phyloP scores from a whole-genome alignment of 805 yeast species.

The Candida michaelii region DNA sequence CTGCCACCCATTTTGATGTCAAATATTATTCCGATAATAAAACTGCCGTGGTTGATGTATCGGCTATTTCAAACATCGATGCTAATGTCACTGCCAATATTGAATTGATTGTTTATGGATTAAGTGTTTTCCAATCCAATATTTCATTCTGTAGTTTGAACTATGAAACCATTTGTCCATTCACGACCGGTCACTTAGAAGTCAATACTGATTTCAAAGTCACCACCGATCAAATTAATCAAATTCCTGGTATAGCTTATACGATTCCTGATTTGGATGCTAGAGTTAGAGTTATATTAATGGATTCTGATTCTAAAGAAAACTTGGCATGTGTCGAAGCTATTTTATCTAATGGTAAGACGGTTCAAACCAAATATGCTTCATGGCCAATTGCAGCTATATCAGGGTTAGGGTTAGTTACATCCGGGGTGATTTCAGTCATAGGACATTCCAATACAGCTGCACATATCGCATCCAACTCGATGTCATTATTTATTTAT shows the following conservation, averaged over 20 bases:
- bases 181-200: slow-evolving; percentile 83
- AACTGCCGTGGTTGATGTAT: slow-evolving; percentile 63
- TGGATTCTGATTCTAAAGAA: slow-evolving; percentile 41
- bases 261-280: slow-evolving; percentile 95
- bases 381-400: slow-evolving; percentile 96
- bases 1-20: slow-evolving; percentile 83
- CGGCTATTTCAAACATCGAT: slow-evolving; percentile 76
- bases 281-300: slow-evolving; percentile 71
- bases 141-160: slow-evolving; percentile 65
- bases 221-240: slow-evolving; percentile 37
- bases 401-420: slow-evolving; percentile 81
- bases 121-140: slow-evolving; percentile 54
- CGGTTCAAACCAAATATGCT: slow-evolving; percentile 89
- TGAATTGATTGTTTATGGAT: slow-evolving; percentile 76
- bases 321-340: slow-evolving; percentile 93
- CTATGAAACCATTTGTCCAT: slow-evolving; percentile 67
- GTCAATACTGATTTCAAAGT: slow-evolving; percentile 52
- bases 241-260: slow-evolving; percentile 82
- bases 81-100: slow-evolving; percentile 68
- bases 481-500: slow-evolving; percentile 87
- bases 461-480: slow-evolving; percentile 95
- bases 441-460: slow-evolving; percentile 91
- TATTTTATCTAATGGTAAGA: slow-evolving; percentile 78
- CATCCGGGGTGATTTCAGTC: slow-evolving; percentile 84
- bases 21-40: slow-evolving; percentile 63